Evolutionary conservation across 1,284 basidiomycete genomes (phyloP), one percentile per base, ranked within the genome.

Genomic region (Tilletia setariae): DNA sequence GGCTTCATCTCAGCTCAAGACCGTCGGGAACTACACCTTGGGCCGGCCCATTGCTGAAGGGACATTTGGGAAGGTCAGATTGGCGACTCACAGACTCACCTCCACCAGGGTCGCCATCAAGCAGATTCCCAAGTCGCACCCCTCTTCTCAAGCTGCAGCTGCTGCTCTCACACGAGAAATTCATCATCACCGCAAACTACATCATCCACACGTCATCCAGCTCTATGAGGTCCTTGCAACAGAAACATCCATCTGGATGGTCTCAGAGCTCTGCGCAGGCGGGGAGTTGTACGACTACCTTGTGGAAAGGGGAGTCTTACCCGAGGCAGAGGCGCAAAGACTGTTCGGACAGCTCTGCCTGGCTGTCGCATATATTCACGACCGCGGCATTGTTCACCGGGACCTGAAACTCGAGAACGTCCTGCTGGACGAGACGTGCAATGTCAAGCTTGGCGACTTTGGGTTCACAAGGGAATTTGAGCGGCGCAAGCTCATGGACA

Each of bases 211-310:
- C 80, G 89, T 98, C 79, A 91, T 93, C 40, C 93, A 97, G 82
- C 90, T 98, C 80, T 97, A 91, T 85, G 96, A 98, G 84, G 93
- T 98, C 79, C 92, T 98, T 79, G 95, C 94, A 15, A 98, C 96
- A 0, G 96, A 98, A 83, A 88, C 88, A 23, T 88, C 88, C 77
- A 96, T 98, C 78, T 98, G 94, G 93, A 93, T 98, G 74, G 91
- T 98, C 66, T 93, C 93, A 16, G 96, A 98, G 82, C 89, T 98
- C 43, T 98, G 96, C 83, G 90, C 89, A 35, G 95, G 95, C 16
- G 95, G 95, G 59, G 84, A 85, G 69, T 77, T 85, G 21, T 85
- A 84, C 75, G 84, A 85, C 75, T 84, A 84, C 70, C 76, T 85
- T n/a, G 83, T 84, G 35, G 82, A 84, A 66, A 77, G 81, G 25